phyloP scores from a whole-genome alignment of 179 eudicot genomes.

The Monotropa hypopitys region DNA sequence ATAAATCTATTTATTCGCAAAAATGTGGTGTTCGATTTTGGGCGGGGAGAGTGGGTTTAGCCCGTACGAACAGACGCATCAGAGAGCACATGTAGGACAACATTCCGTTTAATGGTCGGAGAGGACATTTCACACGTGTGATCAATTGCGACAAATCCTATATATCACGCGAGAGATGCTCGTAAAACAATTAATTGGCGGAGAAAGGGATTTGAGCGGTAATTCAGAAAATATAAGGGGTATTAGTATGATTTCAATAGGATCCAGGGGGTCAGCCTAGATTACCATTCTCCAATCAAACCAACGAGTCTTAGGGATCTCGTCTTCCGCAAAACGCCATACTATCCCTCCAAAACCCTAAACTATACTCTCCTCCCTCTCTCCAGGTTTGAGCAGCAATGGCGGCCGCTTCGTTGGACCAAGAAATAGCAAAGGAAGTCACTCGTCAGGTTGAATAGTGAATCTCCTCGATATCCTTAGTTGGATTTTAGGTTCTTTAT shows the following conservation, averaged over 20 bases:
- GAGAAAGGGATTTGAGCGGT: background rate
- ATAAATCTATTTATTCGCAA: too few species aligned
- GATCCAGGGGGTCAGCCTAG: background rate
- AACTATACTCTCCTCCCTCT: background rate
- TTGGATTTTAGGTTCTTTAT: background rate
- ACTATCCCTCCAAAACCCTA: constrained; percentile 12
- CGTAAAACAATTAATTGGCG: too few species aligned
- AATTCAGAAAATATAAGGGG: background rate
- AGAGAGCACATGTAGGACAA: too few species aligned
- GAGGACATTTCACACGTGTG: too few species aligned
- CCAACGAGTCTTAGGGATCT: background rate
- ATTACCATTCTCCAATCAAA: background rate
- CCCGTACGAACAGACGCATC: too few species aligned
- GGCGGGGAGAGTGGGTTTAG: too few species aligned
- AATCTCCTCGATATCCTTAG: background rate
- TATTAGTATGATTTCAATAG: background rate
- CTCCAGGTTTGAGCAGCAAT: constrained; percentile 13
- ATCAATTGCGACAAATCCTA: too few species aligned
- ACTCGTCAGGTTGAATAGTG: constrained; percentile 54
- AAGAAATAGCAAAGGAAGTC: constrained; percentile 74
- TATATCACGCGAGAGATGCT: too few species aligned
- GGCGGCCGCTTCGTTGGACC: constrained; percentile 37
- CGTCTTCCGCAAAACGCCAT: background rate
- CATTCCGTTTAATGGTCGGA: too few species aligned
- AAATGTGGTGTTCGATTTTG: too few species aligned